These are phyloP conservation scores for Miscanthus lutarioriparius DNA, from an alignment of 176 grass and related monocot genomes.

Conservation along the genomic window DNA sequence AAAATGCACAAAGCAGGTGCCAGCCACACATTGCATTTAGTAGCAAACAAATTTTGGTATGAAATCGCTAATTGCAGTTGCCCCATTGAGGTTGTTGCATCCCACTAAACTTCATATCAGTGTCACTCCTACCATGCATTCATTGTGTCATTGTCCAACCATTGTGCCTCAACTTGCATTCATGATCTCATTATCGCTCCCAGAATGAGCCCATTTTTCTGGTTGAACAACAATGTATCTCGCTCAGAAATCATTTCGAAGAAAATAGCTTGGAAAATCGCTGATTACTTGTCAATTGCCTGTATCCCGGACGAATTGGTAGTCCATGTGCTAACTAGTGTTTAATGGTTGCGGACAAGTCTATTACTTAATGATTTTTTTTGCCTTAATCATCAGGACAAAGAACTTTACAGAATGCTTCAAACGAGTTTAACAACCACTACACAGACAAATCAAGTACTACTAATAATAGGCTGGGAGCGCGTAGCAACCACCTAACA, in stretches of 20 bases:
- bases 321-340: neutral
- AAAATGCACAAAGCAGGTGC: neutral
- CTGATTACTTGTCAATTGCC: neutral
- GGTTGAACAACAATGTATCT: neutral
- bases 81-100: conserved; percentile 24
- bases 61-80: conserved; percentile 21
- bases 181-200: neutral
- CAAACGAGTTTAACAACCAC: neutral
- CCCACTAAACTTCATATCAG: neutral
- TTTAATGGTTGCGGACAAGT: neutral
- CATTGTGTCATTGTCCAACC: conserved; percentile 21
- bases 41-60: conserved; percentile 42
- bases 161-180: neutral
- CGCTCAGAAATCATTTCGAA: neutral
- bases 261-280: neutral
- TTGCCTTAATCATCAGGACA: neutral
- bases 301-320: neutral
- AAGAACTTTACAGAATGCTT: neutral
- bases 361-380: neutral
- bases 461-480: neutral
- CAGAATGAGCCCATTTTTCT: conserved; percentile 10
- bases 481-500: neutral
- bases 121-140: conserved; percentile 15
- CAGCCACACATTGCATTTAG: conserved; percentile 41
- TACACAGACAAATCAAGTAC: neutral